A percentile compares a stretch with the other conserved stretches of the same genome.
Evolutionary conservation across 1,139 yeast species (phyloP).

Genomic region (Diutina rugosa): DNA sequence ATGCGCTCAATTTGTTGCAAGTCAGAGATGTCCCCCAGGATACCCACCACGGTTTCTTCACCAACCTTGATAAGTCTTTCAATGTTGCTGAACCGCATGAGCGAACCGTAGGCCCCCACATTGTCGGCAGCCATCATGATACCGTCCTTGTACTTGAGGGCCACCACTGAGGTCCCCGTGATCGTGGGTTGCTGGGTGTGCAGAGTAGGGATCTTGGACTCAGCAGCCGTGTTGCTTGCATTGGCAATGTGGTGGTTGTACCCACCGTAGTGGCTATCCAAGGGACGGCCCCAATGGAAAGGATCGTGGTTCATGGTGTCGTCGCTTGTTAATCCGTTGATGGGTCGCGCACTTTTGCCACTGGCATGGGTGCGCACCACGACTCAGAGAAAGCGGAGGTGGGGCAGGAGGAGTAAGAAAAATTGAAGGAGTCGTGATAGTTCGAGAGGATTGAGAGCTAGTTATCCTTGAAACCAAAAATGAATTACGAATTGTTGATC

Average conservation of each 20-base stretch:
- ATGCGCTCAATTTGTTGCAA: conserved; percentile 70
- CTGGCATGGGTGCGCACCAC: neutral
- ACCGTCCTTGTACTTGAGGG: conserved; percentile 82
- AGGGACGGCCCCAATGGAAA: conserved; percentile 90
- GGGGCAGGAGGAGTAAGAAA: too few relatives aligned
- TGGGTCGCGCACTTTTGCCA: neutral
- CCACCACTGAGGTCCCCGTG: conserved; percentile 92
- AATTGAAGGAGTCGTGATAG: too few relatives aligned
- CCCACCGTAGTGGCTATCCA: conserved; percentile 64
- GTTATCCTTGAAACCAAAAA: too few relatives aligned
- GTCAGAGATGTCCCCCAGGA: conserved; percentile 92
- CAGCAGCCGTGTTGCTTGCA: conserved; percentile 15
- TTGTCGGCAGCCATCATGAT: conserved; percentile 92
- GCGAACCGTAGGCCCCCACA: conserved; percentile 85
- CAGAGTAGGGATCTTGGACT: conserved; percentile 46
- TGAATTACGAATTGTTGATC: too few relatives aligned
- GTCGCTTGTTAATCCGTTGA: neutral
- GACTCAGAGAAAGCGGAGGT: neutral
- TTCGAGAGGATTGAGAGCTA: too few relatives aligned
- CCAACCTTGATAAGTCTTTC: conserved; percentile 84
- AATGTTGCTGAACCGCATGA: conserved; percentile 73
- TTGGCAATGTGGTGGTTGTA: conserved; percentile 66
- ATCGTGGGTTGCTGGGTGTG: conserved; percentile 91
- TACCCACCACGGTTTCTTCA: conserved; percentile 74
- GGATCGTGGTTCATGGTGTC: conserved; percentile 88